Evolutionary conservation across 108 stramenopile species (phyloP).

Genomic region (Nannochloropsis gaditana): DNA sequence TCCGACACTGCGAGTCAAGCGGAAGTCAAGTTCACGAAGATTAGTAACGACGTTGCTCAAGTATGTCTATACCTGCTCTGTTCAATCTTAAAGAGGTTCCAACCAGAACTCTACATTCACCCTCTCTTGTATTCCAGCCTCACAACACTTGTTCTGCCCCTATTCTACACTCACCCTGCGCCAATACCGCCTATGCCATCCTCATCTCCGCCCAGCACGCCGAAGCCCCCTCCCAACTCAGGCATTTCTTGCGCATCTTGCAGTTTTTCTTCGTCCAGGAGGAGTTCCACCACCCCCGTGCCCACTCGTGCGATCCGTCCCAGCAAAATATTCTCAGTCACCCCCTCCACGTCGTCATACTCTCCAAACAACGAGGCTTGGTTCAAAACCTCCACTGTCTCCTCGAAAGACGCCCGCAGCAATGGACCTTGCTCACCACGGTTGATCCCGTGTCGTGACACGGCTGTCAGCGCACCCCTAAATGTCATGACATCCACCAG

Average conservation of each 20-base stretch:
- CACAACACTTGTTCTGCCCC: slow-evolving; percentile 53
- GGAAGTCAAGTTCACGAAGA: neutral
- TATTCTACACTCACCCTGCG: slow-evolving; percentile 52
- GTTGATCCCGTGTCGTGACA: slow-evolving; percentile 97
- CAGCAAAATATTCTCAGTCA: slow-evolving; percentile 97
- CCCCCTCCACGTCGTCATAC: slow-evolving; percentile 83
- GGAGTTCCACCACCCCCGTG: slow-evolving; percentile 85
- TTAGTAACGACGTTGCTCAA: too few species aligned
- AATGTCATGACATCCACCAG: slow-evolving; percentile 97
- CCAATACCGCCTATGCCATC: slow-evolving; percentile 43
- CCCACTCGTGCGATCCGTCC: slow-evolving; percentile 88
- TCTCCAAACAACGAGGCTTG: slow-evolving; percentile 89
- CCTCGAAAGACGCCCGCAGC: slow-evolving; percentile 87
- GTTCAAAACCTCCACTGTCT: slow-evolving; percentile 98
- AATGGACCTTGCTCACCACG: slow-evolving; percentile 90
- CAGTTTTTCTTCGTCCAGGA: slow-evolving; percentile 88
- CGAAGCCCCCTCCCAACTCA: slow-evolving; percentile 63
- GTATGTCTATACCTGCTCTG: too few species aligned
- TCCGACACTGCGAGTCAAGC: slow-evolving; percentile 18
- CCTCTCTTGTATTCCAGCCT: too few species aligned
- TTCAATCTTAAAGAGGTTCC: too few species aligned
- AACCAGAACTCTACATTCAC: too few species aligned
- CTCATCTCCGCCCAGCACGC: slow-evolving; percentile 63
- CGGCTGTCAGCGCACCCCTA: slow-evolving; percentile 92
- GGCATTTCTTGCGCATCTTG: slow-evolving; percentile 65